Evolutionary conservation across 2,329 filamentous ascomycete genomes (phyloP).

Genomic region (Monilinia fructigena): DNA sequence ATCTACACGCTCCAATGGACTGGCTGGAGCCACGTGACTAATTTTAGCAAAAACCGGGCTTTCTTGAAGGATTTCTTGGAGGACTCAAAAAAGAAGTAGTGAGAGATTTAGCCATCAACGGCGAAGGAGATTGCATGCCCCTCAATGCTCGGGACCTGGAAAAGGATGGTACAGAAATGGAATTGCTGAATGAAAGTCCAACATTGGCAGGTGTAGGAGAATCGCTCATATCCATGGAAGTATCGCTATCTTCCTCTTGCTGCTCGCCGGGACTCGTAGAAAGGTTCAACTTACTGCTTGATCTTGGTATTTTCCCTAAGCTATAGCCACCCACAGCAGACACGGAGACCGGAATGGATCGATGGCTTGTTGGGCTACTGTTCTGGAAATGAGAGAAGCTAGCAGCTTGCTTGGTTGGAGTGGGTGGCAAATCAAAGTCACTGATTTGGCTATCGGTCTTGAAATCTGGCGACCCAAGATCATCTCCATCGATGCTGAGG

Average conservation of each 20-base stretch:
- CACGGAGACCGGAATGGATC: conserved; percentile 33
- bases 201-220: conserved; percentile 41
- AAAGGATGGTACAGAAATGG: conserved; percentile 45
- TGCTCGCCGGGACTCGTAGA: conserved; percentile 35
- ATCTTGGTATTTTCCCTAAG: conserved; percentile 36
- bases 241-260: conserved; percentile 37
- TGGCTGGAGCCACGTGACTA: conserved; percentile 54
- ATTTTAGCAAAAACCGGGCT: conserved; percentile 54
- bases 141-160: conserved; percentile 41
- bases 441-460: conserved; percentile 58
- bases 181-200: conserved; percentile 40
- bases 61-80: conserved; percentile 40
- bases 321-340: conserved; percentile 35
- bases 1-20: conserved; percentile 57
- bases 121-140: conserved; percentile 34
- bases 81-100: conserved; percentile 37
- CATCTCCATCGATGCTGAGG: conserved; percentile 74
- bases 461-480: conserved; percentile 50
- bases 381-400: conserved; percentile 34
- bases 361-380: conserved; percentile 38
- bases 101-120: conserved; percentile 35
- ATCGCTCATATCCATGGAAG: conserved; percentile 37
- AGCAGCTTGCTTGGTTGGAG: conserved; percentile 75
- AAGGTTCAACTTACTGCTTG: conserved; percentile 42
- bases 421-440: conserved; percentile 82